Evolutionary conservation across 345 rosid genomes (phyloP).

Genomic region (Ailanthus altissimus): DNA sequence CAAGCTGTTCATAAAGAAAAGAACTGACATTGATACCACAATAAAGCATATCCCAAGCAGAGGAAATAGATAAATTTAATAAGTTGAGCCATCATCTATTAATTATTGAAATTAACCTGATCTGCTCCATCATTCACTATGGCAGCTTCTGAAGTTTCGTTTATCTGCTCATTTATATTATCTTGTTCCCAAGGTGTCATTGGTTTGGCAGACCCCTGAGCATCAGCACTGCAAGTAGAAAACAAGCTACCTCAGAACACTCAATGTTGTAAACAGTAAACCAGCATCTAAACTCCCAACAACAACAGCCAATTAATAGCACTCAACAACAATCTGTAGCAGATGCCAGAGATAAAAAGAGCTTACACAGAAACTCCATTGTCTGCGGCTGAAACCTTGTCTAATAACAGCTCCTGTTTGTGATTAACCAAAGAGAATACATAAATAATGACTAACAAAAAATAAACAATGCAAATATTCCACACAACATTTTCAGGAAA

Average conservation of each 20-base stretch:
- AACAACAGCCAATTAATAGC: background rate
- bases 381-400: conserved; percentile 47
- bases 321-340: too few relatives aligned
- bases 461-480: background rate
- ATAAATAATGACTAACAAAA: conserved; percentile 12
- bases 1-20: conserved; percentile 48
- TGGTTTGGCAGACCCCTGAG: conserved; percentile 43
- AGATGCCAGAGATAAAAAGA: conserved; percentile 7
- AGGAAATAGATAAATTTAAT: conserved; percentile 9
- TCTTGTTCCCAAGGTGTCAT: conserved; percentile 36
- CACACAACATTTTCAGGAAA: background rate
- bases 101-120: conserved; percentile 48
- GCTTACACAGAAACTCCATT: conserved; percentile 58
- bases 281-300: conserved; percentile 5
- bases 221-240: conserved; percentile 53
- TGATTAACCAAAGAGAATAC: conserved; percentile 21
- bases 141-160: conserved; percentile 41
- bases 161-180: conserved; percentile 25
- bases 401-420: conserved; percentile 70
- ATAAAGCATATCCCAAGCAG: conserved; percentile 9
- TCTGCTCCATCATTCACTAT: conserved; percentile 44
- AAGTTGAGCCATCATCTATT: background rate
- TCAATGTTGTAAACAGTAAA: background rate
- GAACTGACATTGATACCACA: background rate
- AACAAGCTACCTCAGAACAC: conserved; percentile 7